Conservation (phyloP, 257 asterid genomes). For the Solanum clarkiae region DNA sequence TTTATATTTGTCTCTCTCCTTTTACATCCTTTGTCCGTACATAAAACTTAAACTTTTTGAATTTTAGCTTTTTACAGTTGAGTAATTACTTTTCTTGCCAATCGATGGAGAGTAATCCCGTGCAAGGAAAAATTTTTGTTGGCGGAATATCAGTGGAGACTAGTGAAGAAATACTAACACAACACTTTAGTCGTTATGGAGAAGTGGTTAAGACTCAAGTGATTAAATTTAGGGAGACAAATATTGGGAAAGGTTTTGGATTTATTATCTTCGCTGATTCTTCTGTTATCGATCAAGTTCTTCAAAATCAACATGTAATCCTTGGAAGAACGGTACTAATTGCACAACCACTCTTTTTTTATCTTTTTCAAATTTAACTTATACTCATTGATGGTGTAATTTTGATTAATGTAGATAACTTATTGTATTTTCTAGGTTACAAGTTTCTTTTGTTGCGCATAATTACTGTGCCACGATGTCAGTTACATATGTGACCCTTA, state of each 20-base stretch:
- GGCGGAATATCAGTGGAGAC: constrained; percentile 5
- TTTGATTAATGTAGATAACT: no score
- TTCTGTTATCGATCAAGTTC: not conserved
- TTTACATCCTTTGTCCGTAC: not conserved
- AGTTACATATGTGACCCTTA: not conserved
- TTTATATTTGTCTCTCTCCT: not conserved
- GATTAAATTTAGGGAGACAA: not conserved
- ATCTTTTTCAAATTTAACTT: no score
- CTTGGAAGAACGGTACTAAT: not conserved
- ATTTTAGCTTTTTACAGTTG: not conserved
- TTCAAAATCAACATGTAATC: not conserved
- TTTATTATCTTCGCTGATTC: not conserved
- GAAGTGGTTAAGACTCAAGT: not conserved
- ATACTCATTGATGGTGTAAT: no score
- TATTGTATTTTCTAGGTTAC: no score
- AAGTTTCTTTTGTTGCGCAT: no score
- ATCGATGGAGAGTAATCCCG: not conserved
- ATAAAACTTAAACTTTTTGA: not conserved
- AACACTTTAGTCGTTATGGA: constrained; percentile 1
- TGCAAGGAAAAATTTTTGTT: not conserved
- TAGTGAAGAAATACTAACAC: not conserved
- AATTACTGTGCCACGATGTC: no score
- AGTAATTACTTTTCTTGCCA: not conserved
- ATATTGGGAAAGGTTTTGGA: not conserved
- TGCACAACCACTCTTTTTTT: not conserved